Conservation (phyloP, 495 filamentous ascomycete species). For the Annulohypoxylon moriforme region DNA sequence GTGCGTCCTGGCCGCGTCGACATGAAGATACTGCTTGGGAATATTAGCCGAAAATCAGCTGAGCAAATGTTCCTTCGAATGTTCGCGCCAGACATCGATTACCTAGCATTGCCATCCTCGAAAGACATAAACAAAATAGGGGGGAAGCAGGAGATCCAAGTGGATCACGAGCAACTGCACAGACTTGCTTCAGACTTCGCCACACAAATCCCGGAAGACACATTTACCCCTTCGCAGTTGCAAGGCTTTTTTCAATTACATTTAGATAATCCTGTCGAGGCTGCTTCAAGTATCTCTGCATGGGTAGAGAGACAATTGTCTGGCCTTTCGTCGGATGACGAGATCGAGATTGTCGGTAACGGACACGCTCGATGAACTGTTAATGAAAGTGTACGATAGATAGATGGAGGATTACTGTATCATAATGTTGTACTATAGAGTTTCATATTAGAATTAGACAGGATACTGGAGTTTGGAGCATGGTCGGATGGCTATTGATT, state of each 20-base stretch:
- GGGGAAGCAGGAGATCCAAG: slow-evolving; percentile 18
- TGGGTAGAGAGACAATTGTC: slow-evolving; percentile 61
- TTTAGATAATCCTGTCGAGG: slow-evolving; percentile 63
- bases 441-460: slow-evolving; percentile 13
- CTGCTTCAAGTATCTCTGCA: slow-evolving; percentile 54
- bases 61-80: slow-evolving; percentile 65
- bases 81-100: slow-evolving; percentile 48
- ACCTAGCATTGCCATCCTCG: slow-evolving; percentile 11
- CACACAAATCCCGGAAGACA: slow-evolving; percentile 60
- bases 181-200: slow-evolving; percentile 64
- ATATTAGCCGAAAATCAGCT: slow-evolving; percentile 56
- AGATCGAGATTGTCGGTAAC: slow-evolving; percentile 48
- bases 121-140: slow-evolving; percentile 19
- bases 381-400: slow-evolving; percentile 24
- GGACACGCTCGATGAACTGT: slow-evolving; percentile 28
- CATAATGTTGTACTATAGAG: slow-evolving; percentile 27
- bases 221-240: slow-evolving; percentile 75
- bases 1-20: slow-evolving; percentile 78
- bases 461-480: slow-evolving; percentile 17
- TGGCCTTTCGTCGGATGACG: slow-evolving; percentile 38
- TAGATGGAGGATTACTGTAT: slow-evolving; percentile 10
- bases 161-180: slow-evolving; percentile 49
- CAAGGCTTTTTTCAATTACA: slow-evolving; percentile 71
- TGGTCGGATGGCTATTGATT: background rate
- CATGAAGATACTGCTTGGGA: slow-evolving; percentile 68